phyloP scores from a whole-genome alignment of 148 eudicot species.

The Vaccinium corymbosum region DNA sequence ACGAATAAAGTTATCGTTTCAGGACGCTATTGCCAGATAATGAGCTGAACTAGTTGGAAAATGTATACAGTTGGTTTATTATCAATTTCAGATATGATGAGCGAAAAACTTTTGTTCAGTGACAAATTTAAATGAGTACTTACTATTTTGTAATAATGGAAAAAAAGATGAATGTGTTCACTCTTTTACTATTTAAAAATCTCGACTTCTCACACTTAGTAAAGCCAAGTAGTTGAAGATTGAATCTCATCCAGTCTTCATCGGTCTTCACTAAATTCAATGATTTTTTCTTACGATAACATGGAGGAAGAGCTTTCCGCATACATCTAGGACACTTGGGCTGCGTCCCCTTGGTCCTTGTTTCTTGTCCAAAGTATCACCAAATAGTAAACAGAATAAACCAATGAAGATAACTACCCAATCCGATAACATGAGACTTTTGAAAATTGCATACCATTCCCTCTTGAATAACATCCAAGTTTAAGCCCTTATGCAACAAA shows the following conservation, averaged over 20 bases:
- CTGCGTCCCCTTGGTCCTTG: neutral
- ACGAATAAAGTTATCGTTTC: neutral
- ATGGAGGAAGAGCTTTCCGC: neutral
- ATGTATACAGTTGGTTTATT: neutral
- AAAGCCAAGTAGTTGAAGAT: neutral
- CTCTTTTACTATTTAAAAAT: neutral
- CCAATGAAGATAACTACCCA: neutral
- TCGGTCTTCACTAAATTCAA: neutral
- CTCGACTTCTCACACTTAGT: neutral
- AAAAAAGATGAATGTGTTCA: neutral
- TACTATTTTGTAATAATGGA: neutral
- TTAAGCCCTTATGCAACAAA: constrained; percentile 69
- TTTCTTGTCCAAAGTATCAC: neutral
- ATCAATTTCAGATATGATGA: neutral
- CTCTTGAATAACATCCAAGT: constrained; percentile 81
- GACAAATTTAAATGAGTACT: neutral
- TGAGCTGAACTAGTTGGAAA: neutral
- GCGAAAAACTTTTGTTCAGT: neutral
- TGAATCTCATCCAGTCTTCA: neutral
- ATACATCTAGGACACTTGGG: neutral
- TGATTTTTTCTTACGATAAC: neutral
- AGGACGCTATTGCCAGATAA: neutral
- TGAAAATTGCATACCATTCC: constrained; percentile 69
- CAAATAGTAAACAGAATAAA: neutral
- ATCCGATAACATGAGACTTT: neutral